Evolutionary conservation across 2,329 filamentous ascomycete genomes (phyloP).

Genomic region (Ambrosiella xylebori): DNA sequence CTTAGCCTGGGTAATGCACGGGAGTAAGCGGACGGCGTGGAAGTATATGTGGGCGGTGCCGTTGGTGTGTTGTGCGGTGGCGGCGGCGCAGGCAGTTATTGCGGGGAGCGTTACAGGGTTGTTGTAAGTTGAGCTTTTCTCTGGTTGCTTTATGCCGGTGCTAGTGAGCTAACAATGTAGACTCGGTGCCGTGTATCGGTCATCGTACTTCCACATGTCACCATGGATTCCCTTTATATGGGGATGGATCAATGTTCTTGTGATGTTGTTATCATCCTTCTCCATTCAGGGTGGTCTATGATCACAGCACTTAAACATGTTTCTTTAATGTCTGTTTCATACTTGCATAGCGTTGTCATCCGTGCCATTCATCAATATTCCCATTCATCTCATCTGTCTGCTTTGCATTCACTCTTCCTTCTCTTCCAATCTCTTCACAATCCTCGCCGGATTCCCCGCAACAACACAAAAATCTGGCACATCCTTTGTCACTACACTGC

Average conservation of each 20-base stretch:
- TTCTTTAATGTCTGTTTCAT: background rate
- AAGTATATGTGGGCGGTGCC: constrained; percentile 56
- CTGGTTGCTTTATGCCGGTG: background rate
- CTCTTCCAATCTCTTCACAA: constrained; percentile 23
- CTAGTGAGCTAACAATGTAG: constrained; percentile 24
- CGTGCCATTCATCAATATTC: background rate
- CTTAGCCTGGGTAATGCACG: constrained; percentile 58
- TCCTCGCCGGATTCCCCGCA: constrained; percentile 48
- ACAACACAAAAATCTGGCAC: constrained; percentile 46
- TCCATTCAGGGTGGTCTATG: constrained; percentile 80
- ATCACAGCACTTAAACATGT: constrained; percentile 16
- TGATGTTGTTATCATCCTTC: constrained; percentile 74
- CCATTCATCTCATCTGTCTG: background rate
- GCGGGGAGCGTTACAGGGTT: constrained; percentile 68
- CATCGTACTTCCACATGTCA: constrained; percentile 77
- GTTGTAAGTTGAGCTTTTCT: constrained; percentile 38
- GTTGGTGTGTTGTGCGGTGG: constrained; percentile 51
- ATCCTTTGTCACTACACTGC: constrained; percentile 67
- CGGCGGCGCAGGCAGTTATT: constrained; percentile 58
- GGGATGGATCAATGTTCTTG: constrained; percentile 67
- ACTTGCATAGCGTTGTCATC: background rate
- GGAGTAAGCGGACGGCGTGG: constrained; percentile 36
- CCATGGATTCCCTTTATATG: constrained; percentile 88
- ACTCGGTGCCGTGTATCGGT: constrained; percentile 61
- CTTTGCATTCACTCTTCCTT: constrained; percentile 8